Percentiles rank a stretch among this genome's conserved stretches.
Evolutionary conservation across 495 filamentous ascomycete species (phyloP).

Genomic region (Xylaria venustula): DNA sequence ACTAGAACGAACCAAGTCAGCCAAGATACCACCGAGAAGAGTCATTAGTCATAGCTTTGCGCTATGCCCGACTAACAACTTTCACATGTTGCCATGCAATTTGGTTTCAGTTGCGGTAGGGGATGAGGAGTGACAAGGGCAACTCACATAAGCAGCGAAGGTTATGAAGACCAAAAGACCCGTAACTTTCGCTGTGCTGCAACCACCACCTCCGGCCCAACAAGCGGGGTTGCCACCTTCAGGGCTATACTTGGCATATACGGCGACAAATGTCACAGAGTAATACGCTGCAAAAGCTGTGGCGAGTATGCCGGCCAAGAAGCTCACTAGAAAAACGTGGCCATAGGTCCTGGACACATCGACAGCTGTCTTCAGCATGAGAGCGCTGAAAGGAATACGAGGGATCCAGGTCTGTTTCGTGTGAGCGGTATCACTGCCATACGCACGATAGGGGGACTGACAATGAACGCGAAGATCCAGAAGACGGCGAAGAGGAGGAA

Average conservation of each 20-base stretch:
- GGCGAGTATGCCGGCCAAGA: constrained; percentile 72
- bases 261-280: constrained; percentile 55
- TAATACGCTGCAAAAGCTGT: constrained; percentile 70
- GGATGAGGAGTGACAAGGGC: not conserved
- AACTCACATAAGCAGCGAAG: constrained; percentile 54
- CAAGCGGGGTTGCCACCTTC: constrained; percentile 66
- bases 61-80: not conserved
- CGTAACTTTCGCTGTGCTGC: constrained; percentile 72
- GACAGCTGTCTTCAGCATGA: constrained; percentile 86
- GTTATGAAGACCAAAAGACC: constrained; percentile 84
- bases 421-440: not conserved
- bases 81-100: too few species aligned
- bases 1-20: too few species aligned
- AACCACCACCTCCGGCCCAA: constrained; percentile 58
- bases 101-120: not conserved
- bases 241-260: constrained; percentile 82
- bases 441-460: constrained; percentile 2
- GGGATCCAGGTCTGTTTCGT: constrained; percentile 72
- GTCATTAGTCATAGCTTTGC: not conserved
- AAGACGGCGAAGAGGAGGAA: constrained; percentile 74
- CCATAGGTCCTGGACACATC: constrained; percentile 81
- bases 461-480: constrained; percentile 49
- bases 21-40: too few species aligned
- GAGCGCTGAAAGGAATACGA: constrained; percentile 82
- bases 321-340: constrained; percentile 82